Evolutionary conservation across 2,329 filamentous ascomycete species (phyloP).

Genomic region (Aspergillus puulaauensis): DNA sequence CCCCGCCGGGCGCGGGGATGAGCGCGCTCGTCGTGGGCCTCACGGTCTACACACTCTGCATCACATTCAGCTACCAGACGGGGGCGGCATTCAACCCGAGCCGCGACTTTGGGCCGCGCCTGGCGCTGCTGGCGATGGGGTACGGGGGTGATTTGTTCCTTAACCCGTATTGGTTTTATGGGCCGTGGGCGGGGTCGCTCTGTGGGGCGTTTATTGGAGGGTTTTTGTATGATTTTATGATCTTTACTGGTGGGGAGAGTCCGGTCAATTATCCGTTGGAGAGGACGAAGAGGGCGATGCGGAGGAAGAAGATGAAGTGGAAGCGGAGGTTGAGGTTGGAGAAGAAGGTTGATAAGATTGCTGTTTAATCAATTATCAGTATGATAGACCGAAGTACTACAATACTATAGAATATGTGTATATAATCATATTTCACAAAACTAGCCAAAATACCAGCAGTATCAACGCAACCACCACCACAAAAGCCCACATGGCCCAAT

Average conservation of each 20-base stretch:
- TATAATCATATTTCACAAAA: no score
- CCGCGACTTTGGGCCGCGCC: constrained; percentile 51
- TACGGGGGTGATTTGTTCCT: constrained; percentile 45
- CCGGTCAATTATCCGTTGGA: constrained; percentile 53
- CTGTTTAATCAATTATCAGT: background rate
- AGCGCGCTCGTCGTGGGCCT: constrained; percentile 52
- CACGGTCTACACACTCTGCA: constrained; percentile 33
- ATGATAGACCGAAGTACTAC: no score
- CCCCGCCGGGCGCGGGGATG: constrained; percentile 52
- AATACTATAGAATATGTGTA: no score
- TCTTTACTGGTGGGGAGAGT: constrained; percentile 52
- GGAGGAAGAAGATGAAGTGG: constrained; percentile 46
- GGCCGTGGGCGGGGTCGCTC: constrained; percentile 42
- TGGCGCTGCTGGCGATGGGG: constrained; percentile 47
- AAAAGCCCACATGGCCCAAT: no score
- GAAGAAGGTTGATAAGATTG: constrained; percentile 5
- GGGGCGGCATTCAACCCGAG: constrained; percentile 51
- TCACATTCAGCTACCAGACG: constrained; percentile 48
- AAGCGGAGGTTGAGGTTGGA: constrained; percentile 27
- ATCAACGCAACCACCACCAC: no score
- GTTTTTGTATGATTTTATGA: constrained; percentile 53
- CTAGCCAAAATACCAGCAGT: no score
- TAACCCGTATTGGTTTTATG: constrained; percentile 49
- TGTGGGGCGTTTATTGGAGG: constrained; percentile 44
- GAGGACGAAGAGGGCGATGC: constrained; percentile 39